Evolutionary conservation across 306 rosid species (phyloP).

Genomic region (Glycine tomentella): DNA sequence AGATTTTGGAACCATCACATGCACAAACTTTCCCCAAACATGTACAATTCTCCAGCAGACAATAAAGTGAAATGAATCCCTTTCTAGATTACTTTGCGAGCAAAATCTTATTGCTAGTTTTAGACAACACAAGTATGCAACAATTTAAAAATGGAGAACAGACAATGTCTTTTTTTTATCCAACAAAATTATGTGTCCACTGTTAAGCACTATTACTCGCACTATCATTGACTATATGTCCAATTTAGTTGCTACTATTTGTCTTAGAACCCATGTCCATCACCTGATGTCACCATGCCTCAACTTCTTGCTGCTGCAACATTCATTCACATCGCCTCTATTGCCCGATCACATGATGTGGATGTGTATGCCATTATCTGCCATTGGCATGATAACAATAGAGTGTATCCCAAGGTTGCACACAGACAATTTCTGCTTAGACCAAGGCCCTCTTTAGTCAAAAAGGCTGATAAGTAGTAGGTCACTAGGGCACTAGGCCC

Average conservation of each 20-base stretch:
- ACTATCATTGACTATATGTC: not conserved
- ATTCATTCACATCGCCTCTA: not conserved
- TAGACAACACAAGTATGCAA: not conserved
- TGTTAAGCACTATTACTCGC: not conserved
- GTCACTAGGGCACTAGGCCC: not conserved
- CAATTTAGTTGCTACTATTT: not conserved
- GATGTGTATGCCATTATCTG: not conserved
- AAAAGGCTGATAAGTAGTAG: not conserved
- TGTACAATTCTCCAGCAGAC: not conserved
- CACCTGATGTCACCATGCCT: not conserved
- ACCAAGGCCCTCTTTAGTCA: not conserved
- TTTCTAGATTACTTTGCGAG: not conserved
- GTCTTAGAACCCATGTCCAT: constrained; percentile 5
- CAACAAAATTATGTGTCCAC: not conserved
- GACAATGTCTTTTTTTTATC: not conserved
- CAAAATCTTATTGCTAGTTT: not conserved
- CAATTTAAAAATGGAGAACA: not conserved
- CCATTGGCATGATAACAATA: not conserved
- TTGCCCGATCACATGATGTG: not conserved
- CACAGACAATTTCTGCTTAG: not conserved
- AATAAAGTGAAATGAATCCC: not conserved
- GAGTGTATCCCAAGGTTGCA: constrained; percentile 21
- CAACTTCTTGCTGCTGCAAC: not conserved
- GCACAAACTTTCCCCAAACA: not conserved
- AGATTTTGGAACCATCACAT: constrained; percentile 2